phyloP scores from a whole-genome alignment of 1,139 yeast genomes.

The Saccharomycopsis crataegensis region DNA sequence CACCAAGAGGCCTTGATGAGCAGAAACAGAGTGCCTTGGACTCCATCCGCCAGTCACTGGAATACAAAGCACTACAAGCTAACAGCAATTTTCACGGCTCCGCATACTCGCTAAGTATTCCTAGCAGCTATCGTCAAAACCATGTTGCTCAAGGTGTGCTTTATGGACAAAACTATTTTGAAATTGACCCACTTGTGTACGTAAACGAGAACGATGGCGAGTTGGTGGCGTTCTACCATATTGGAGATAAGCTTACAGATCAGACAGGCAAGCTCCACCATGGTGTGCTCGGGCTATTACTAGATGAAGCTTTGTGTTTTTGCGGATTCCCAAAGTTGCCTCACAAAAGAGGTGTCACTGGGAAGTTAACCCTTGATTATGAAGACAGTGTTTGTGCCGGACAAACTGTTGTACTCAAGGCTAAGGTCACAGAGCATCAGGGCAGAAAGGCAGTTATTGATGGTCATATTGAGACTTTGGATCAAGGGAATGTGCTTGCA shows the following conservation, averaged over 20 bases:
- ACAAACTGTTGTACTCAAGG: conserved; percentile 58
- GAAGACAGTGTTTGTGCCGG: conserved; percentile 37
- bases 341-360: conserved; percentile 85
- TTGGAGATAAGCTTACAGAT: conserved; percentile 61
- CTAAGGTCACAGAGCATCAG: conserved; percentile 55
- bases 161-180: conserved; percentile 54
- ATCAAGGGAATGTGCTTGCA: conserved; percentile 33
- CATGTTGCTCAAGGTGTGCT: conserved; percentile 63
- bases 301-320: conserved; percentile 81
- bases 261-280: conserved; percentile 71
- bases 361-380: conserved; percentile 61
- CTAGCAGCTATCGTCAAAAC: conserved; percentile 52
- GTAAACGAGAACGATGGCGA: conserved; percentile 39
- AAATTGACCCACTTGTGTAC: conserved; percentile 60
- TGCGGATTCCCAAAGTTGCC: conserved; percentile 89
- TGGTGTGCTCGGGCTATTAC: conserved; percentile 72
- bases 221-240: conserved; percentile 55
- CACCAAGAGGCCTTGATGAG: background rate
- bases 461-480: conserved; percentile 50
- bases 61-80: background rate
- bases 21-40: background rate
- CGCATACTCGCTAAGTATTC: conserved; percentile 39
- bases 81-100: conserved; percentile 1
- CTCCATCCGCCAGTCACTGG: background rate
- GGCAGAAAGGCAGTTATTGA: conserved; percentile 78